A percentile compares a stretch with the other conserved stretches of the same genome.
Conservation (phyloP, 345 rosid genomes). For the Ricinus communis region DNA sequence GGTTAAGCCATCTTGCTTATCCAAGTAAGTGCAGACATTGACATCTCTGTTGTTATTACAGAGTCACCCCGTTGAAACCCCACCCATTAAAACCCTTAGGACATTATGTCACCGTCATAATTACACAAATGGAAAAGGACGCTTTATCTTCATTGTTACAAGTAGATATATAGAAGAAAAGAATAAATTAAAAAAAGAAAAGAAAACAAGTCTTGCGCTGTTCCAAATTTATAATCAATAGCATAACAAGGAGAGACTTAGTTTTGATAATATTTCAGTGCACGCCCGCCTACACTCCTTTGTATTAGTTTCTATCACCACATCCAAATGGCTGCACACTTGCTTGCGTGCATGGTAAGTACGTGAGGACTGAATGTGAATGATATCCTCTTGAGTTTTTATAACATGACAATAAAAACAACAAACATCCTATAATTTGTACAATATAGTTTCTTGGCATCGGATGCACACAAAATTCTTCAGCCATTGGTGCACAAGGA, state of each 20-base stretch:
- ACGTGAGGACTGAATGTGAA: neutral
- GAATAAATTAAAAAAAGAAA: neutral
- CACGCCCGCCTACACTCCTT: too few relatives aligned
- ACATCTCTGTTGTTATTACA: neutral
- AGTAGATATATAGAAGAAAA: neutral
- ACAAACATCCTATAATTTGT: too few relatives aligned
- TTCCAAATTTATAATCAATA: too few relatives aligned
- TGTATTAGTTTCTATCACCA: neutral
- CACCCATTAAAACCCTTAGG: neutral
- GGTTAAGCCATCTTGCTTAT: neutral
- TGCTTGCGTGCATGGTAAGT: neutral
- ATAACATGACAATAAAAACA: neutral
- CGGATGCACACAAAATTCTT: neutral
- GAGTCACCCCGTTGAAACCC: too few relatives aligned
- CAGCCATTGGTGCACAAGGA: neutral
- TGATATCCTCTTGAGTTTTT: neutral
- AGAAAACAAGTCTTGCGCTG: too few relatives aligned
- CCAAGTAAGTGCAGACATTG: too few relatives aligned
- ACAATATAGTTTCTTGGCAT: neutral
- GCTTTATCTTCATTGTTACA: neutral
- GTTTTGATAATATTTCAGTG: too few relatives aligned
- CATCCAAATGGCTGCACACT: neutral
- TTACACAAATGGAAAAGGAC: neutral
- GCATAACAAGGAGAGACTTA: too few relatives aligned
- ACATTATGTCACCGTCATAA: neutral